A percentile compares a stretch with the other conserved stretches of the same genome.
These are phyloP conservation scores for Tetrapyrgos nigripes DNA, from an alignment of 1,284 basidiomycete species.

Conservation along the genomic window DNA sequence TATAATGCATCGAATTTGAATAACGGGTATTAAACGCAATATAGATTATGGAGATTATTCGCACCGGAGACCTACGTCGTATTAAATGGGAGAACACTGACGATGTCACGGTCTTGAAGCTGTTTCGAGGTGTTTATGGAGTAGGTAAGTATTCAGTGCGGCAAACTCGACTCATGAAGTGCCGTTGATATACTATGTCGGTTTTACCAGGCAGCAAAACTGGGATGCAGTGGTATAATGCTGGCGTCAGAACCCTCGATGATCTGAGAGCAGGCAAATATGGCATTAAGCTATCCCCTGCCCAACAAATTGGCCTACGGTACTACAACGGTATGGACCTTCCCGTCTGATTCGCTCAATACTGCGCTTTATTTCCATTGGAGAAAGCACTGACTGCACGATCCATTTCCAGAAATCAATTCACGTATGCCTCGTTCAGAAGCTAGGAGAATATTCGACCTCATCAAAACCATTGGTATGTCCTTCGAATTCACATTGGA, in stretches of 20 bases:
- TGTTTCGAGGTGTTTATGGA: constrained; percentile 85
- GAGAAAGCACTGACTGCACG: neutral
- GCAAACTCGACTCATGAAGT: too few species aligned
- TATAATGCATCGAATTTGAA: neutral
- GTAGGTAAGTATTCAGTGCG: constrained; percentile 66
- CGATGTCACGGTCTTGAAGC: constrained; percentile 55
- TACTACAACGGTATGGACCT: constrained; percentile 81
- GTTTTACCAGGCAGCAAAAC: constrained; percentile 59
- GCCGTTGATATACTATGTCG: neutral
- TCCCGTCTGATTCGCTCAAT: too few species aligned
- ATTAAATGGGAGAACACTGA: constrained; percentile 68
- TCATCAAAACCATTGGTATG: constrained; percentile 73
- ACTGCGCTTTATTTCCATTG: neutral
- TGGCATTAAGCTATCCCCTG: constrained; percentile 65
- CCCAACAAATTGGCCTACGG: constrained; percentile 78
- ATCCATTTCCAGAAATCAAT: constrained; percentile 64
- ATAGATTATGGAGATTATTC: constrained; percentile 80
- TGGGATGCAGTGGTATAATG: constrained; percentile 75
- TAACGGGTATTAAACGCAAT: neutral
- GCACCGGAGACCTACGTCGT: constrained; percentile 69
- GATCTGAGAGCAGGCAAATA: constrained; percentile 69
- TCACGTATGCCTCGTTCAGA: constrained; percentile 86
- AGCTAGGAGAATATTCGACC: constrained; percentile 73
- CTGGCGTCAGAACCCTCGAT: constrained; percentile 81
- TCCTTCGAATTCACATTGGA: constrained; percentile 4